Percentiles rank a stretch among this genome's conserved stretches.
These are phyloP conservation scores for Boletales sp. DNA, from an alignment of 768 basidiomycete species.

Conservation along the genomic window DNA sequence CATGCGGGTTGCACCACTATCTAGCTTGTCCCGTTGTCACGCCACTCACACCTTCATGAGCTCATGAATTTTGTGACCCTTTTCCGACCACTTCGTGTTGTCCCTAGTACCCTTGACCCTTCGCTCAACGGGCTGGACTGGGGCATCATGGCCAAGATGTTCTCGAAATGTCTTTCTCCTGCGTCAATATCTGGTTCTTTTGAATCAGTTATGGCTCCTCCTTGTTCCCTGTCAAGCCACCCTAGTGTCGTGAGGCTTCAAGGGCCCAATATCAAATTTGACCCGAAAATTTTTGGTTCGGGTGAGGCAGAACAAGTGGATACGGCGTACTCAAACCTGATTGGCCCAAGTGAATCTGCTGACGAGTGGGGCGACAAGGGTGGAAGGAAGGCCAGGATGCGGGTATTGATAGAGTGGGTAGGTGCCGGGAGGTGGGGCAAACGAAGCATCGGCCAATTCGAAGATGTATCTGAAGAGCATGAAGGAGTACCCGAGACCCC, in stretches of 20 bases:
- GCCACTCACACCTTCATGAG: conserved; percentile 88
- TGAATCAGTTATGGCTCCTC: conserved; percentile 19
- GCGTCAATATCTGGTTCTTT: conserved; percentile 5
- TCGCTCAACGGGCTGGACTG: conserved; percentile 61
- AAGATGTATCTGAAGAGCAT: conserved; percentile 1
- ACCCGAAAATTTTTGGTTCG: neutral
- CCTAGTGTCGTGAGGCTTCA: conserved; percentile 12
- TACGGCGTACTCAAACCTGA: conserved; percentile 60
- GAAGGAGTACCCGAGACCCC: neutral
- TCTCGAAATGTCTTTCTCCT: conserved; percentile 49
- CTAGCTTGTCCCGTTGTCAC: conserved; percentile 77
- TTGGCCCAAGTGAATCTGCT: conserved; percentile 51
- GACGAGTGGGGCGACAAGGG: conserved; percentile 54
- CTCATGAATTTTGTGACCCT: conserved; percentile 75
- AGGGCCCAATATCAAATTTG: conserved; percentile 16
- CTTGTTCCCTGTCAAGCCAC: conserved; percentile 18
- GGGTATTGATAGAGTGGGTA: conserved; percentile 44
- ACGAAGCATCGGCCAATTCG: conserved; percentile 25
- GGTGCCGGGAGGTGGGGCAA: conserved; percentile 30
- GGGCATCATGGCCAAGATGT: conserved; percentile 66
- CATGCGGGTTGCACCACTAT: neutral
- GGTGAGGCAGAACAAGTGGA: conserved; percentile 37
- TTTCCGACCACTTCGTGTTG: conserved; percentile 71
- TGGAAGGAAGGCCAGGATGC: conserved; percentile 41
- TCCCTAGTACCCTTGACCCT: conserved; percentile 74